Base-by-base conservation (phyloP, 2,329 filamentous ascomycete genomes). In the Teratosphaeria nubilosa region DNA sequence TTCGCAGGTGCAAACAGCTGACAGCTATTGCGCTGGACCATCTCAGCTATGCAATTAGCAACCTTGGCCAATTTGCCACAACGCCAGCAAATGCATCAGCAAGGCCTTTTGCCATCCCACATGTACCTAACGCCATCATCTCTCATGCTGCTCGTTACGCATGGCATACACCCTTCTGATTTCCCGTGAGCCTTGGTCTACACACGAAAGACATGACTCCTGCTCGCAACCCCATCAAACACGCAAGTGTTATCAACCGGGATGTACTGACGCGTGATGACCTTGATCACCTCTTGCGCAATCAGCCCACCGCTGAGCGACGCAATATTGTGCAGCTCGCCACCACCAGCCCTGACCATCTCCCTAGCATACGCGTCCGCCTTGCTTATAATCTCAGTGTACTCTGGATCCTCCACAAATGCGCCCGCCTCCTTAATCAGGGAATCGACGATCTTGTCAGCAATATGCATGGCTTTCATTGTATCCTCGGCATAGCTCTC, bases 211-310 rank as follows among this genome's bases (percentile, higher is more conserved):
- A 69, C 67, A 51, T 63, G 64, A 4, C 73, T 81, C 66, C 78
- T 80, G 68, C 82, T 84, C 62, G 70, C 75, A 1, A 85, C 77
- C 1, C 84, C 84, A 66, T 86, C 82, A 63, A 85, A 86, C 25
- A 86, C 69, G 65, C 82, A 85, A 0, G 80, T 83, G 60, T 85
- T 85, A 69, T 86, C 82, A 9, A 86, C 75, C 1, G 84, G 83
- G 11, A 85, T 76, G 67, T 86, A 86, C 72, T 86, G 84, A 66
- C 80, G 78, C n/a, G 84, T 86, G 51, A 92, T 83, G 72, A 84
- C 81, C 71, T 99, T 99, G 76, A 99, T 95, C 62, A 92, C 84
- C 76, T 99, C 94, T 74, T 99, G 95, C n/a, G 92, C 90, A 53
- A 95, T 87, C 77, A 99, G 87, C 2, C 94, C 95, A 31, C 94